Conservation (phyloP, 306 rosid species). For the Medicago arabica region DNA sequence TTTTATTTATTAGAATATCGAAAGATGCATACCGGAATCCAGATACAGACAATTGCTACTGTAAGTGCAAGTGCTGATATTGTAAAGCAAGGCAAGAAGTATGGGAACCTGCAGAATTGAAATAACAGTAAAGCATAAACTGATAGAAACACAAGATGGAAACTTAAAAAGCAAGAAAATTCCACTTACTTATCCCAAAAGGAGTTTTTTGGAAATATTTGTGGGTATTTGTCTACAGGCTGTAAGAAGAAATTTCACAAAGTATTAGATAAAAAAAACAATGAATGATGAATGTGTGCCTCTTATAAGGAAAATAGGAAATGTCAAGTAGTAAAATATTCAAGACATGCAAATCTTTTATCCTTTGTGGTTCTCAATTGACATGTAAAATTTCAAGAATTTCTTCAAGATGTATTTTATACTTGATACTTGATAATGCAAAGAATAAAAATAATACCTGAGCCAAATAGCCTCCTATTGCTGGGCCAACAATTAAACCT, state of each 20-base stretch:
- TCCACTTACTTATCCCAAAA: conserved; percentile 75
- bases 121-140: background rate
- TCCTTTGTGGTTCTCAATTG: too few species aligned
- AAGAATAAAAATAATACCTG: conserved; percentile 60
- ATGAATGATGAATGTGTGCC: background rate
- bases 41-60: conserved; percentile 43
- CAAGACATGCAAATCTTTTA: background rate
- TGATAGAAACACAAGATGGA: background rate
- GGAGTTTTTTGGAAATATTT: conserved; percentile 62
- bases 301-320: background rate
- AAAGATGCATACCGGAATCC: conserved; percentile 54
- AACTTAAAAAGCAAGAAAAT: conserved; percentile 10
- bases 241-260: conserved; percentile 41
- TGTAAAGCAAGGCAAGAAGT: conserved; percentile 48
- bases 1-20: background rate
- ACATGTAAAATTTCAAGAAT: background rate
- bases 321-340: background rate
- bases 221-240: conserved; percentile 87
- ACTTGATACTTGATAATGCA: too few species aligned
- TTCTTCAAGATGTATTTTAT: background rate
- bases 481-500: conserved; percentile 86
- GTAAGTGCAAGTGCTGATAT: conserved; percentile 44
- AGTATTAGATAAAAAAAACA: conserved; percentile 24
- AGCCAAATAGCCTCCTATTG: conserved; percentile 88
- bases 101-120: conserved; percentile 52